Conservation (phyloP, 108 stramenopile species). For the Pseudonitzschia multiseries region DNA sequence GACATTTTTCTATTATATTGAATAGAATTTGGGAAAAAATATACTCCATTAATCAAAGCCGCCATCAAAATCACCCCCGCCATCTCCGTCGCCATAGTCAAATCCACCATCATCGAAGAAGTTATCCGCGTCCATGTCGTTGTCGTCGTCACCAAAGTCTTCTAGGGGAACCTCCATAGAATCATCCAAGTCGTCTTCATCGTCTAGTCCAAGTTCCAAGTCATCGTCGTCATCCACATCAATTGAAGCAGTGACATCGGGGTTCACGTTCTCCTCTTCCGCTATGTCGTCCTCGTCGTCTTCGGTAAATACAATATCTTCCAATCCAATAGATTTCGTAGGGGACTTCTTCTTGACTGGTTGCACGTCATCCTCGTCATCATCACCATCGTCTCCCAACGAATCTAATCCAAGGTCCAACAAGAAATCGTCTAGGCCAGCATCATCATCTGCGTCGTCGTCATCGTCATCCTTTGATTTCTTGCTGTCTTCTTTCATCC, state of each 20-base stretch:
- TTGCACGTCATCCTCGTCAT: conserved; percentile 18
- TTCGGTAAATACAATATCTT: conserved; percentile 31
- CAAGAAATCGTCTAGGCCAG: conserved; percentile 65
- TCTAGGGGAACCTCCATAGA: conserved; percentile 50
- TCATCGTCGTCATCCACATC: conserved; percentile 53
- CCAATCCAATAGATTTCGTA: conserved; percentile 20
- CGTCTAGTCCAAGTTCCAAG: conserved; percentile 38
- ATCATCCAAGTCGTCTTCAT: conserved; percentile 41
- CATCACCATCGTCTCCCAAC: conserved; percentile 41
- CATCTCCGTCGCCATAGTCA: conserved; percentile 53
- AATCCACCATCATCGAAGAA: conserved; percentile 58
- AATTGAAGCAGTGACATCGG: conserved; percentile 41
- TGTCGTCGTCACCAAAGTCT: conserved; percentile 42
- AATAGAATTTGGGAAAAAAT: not conserved
- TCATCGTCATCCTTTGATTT: conserved; percentile 37
- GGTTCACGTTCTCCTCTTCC: conserved; percentile 27
- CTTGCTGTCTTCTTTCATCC: conserved; percentile 37
- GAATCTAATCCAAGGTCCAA: conserved; percentile 73
- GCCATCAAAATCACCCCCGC: conserved; percentile 48
- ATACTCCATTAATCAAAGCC: conserved; percentile 21
- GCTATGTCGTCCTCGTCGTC: conserved; percentile 33
- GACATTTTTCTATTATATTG: not conserved
- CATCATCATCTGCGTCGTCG: conserved; percentile 54
- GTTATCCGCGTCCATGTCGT: conserved; percentile 34
- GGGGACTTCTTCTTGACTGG: not conserved